These are phyloP conservation scores for Capsicum chinense DNA, from an alignment of 257 asterid species.

Conservation along the genomic window DNA sequence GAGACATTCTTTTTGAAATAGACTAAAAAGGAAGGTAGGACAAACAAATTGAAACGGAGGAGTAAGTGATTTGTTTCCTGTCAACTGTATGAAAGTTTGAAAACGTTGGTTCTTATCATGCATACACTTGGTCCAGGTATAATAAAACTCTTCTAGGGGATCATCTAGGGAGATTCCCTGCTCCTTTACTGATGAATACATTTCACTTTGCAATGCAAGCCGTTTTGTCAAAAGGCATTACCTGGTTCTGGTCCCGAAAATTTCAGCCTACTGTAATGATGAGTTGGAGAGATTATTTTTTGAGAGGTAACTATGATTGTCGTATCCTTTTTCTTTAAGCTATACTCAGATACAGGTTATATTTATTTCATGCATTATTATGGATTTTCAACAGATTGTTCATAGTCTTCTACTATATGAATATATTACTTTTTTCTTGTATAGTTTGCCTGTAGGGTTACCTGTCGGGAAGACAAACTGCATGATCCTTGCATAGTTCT, in stretches of 20 bases:
- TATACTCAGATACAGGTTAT: not conserved
- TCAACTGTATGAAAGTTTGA: slow-evolving; percentile 25
- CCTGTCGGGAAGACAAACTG: not conserved
- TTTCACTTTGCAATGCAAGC: slow-evolving; percentile 98
- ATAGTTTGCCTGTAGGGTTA: not conserved
- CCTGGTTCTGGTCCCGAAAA: slow-evolving; percentile 91
- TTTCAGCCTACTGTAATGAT: slow-evolving; percentile 64
- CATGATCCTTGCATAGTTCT: not conserved
- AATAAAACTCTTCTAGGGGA: slow-evolving; percentile 96
- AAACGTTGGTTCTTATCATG: slow-evolving; percentile 18
- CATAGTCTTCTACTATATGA: not conserved
- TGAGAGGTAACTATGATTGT: slow-evolving; percentile 47
- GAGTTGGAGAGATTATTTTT: slow-evolving; percentile 90
- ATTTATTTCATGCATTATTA: not conserved
- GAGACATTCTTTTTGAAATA: too few relatives aligned
- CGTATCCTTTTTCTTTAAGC: not conserved
- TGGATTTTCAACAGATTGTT: slow-evolving; percentile 9
- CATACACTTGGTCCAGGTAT: slow-evolving; percentile 59
- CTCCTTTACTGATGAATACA: slow-evolving; percentile 94
- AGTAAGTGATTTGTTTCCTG: not conserved
- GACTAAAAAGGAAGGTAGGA: too few relatives aligned
- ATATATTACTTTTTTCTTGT: not conserved
- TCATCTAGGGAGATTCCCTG: slow-evolving; percentile 94
- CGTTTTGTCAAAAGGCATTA: slow-evolving; percentile 74
- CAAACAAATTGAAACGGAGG: too few relatives aligned